Conservation (phyloP, 148 eudicot species). For the Nepenthes gracilis region DNA sequence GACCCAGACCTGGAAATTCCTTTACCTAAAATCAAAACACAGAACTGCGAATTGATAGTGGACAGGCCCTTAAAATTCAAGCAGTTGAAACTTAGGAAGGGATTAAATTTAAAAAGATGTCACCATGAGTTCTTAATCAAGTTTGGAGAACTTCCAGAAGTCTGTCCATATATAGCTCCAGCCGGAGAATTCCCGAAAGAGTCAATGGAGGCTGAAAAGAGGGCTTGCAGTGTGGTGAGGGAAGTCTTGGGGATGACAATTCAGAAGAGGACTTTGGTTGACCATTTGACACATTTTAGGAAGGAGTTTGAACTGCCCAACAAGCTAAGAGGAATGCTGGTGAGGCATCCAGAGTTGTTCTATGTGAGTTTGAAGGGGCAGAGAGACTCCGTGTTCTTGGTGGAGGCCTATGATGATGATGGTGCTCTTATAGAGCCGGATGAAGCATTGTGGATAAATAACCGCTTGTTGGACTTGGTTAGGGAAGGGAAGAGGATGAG, state of each 20-base stretch:
- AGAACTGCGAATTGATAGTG: slow-evolving; percentile 42
- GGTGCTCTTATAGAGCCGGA: slow-evolving; percentile 53
- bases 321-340: slow-evolving; percentile 48
- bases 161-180: slow-evolving; percentile 64
- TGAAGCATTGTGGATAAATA: slow-evolving; percentile 31
- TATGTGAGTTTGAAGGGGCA: slow-evolving; percentile 79
- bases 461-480: slow-evolving; percentile 52
- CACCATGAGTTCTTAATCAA: slow-evolving; percentile 57
- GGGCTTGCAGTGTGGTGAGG: slow-evolving; percentile 83
- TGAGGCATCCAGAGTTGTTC: slow-evolving; percentile 88
- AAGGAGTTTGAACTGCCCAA: slow-evolving; percentile 87
- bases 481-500: slow-evolving; percentile 57
- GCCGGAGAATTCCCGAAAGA: slow-evolving; percentile 34
- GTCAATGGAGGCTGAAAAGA: slow-evolving; percentile 70
- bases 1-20: slow-evolving; percentile 39
- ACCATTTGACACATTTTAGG: slow-evolving; percentile 86
- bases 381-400: slow-evolving; percentile 78
- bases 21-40: slow-evolving; percentile 27
- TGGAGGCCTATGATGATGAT: slow-evolving; percentile 67
- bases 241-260: slow-evolving; percentile 79
- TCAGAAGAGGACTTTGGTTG: slow-evolving; percentile 78
- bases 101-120: slow-evolving; percentile 49
- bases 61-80: slow-evolving; percentile 89
- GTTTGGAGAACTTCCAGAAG: slow-evolving; percentile 54
- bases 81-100: slow-evolving; percentile 66